phyloP scores from a whole-genome alignment of 306 rosid species.

The Comarum palustre region DNA sequence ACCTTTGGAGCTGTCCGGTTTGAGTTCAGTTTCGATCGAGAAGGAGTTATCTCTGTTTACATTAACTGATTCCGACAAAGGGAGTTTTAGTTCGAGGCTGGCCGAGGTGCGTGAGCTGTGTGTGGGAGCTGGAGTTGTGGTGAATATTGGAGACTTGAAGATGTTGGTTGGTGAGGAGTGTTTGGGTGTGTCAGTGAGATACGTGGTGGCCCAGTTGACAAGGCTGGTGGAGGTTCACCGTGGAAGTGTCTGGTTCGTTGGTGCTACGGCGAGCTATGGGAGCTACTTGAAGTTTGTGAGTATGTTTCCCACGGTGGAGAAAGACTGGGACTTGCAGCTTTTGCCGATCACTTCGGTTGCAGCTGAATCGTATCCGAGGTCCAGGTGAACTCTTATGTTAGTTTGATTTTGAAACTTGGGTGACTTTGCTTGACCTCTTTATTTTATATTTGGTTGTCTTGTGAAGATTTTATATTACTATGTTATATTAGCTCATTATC shows the following conservation, averaged over 20 bases:
- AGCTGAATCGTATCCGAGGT: conserved; percentile 59
- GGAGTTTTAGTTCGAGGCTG: conserved; percentile 30
- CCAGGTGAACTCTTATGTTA: conserved; percentile 43
- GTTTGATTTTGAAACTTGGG: neutral
- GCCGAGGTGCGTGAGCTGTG: conserved; percentile 42
- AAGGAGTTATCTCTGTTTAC: conserved; percentile 39
- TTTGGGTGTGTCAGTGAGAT: conserved; percentile 29
- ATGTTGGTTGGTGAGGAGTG: conserved; percentile 38
- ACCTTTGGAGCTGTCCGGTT: conserved; percentile 53
- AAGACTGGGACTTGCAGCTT: conserved; percentile 85
- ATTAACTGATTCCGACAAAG: conserved; percentile 26
- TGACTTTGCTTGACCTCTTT: neutral
- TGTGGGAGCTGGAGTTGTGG: conserved; percentile 60
- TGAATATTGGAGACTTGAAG: conserved; percentile 79
- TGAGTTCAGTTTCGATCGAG: conserved; percentile 48
- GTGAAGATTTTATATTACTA: too few relatives aligned
- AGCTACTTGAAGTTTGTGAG: conserved; percentile 66
- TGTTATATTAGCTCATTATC: neutral
- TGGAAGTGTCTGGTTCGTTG: conserved; percentile 71
- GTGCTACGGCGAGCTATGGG: conserved; percentile 68
- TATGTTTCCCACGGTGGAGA: conserved; percentile 66
- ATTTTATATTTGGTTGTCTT: neutral
- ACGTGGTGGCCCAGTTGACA: conserved; percentile 46
- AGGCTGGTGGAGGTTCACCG: conserved; percentile 43
- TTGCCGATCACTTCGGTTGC: conserved; percentile 77